A percentile compares a stretch with the other conserved stretches of the same genome.
These are phyloP conservation scores for Ustilago vetiveriae DNA, from an alignment of 1,284 basidiomycete genomes.

Conservation along the genomic window DNA sequence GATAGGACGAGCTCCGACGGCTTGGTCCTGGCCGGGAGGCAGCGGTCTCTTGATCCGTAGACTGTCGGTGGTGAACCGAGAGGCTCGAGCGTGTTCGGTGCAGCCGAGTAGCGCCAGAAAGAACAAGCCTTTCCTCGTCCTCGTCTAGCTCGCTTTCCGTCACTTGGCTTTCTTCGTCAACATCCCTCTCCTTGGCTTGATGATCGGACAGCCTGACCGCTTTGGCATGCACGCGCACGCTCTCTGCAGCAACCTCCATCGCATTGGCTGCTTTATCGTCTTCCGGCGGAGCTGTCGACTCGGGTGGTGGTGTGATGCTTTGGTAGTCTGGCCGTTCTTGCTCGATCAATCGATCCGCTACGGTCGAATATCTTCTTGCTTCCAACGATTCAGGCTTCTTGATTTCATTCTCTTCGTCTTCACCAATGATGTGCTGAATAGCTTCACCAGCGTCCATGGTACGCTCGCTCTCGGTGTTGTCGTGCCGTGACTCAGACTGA, in stretches of 20 bases:
- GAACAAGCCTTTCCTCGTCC: slow-evolving; percentile 47
- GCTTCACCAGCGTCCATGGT: slow-evolving; percentile 1
- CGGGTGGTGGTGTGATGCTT: slow-evolving; percentile 34
- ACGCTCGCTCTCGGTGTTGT: slow-evolving; percentile 3
- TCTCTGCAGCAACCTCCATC: slow-evolving; percentile 9
- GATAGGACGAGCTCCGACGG: slow-evolving; percentile 27
- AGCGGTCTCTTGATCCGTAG: slow-evolving; percentile 2
- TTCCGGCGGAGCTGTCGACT: slow-evolving; percentile 9
- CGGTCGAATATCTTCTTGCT: slow-evolving; percentile 4
- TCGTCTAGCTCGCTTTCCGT: slow-evolving; percentile 53
- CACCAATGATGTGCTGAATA: slow-evolving; percentile 24
- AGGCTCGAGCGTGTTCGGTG: slow-evolving; percentile 45
- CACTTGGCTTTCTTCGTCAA: slow-evolving; percentile 31
- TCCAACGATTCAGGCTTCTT: slow-evolving; percentile 8
- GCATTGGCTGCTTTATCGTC: slow-evolving; percentile 8
- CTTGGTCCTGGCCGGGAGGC: slow-evolving; percentile 9
- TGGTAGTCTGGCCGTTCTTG: slow-evolving; percentile 41
- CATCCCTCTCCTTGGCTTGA: slow-evolving; percentile 4
- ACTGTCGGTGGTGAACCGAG: slow-evolving; percentile 16
- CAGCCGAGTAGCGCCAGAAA: slow-evolving; percentile 44
- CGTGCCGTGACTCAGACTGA: background rate
- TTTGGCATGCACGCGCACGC: slow-evolving; percentile 32
- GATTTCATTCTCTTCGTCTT: slow-evolving; percentile 7
- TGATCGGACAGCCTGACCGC: slow-evolving; percentile 4
- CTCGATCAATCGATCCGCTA: slow-evolving; percentile 20